Evolutionary conservation across 345 rosid species (phyloP), one percentile per base, ranked within the genome.

Genomic region (Balakata baccata): DNA sequence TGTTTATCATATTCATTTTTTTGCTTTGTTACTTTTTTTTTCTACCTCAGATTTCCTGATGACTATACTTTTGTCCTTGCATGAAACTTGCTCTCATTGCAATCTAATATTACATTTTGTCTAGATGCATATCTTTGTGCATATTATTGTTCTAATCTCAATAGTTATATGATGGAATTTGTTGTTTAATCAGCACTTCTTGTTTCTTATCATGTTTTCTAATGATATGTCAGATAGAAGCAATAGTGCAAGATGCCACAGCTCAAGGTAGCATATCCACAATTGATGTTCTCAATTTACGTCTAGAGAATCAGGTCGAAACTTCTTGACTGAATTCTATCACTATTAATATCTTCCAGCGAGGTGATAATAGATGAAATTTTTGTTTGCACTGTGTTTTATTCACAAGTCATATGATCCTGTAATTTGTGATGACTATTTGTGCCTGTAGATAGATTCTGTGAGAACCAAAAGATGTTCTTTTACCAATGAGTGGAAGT

Each of bases 261-360:
- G 93, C 92, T 56, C 87, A 85, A 54, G 99, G 98, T 39, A 74
- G 80, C 86, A 89, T 95, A 71, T 85, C 97, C 34, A 59, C 77
- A 64, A 72, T 88, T 61, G 89, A 84, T 59, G 97, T 91, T 59
- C 93, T 92, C 64, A 89, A 95, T 81, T 73, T 89, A 68, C 85
- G 72, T 68, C 73, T 92, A 68, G 98, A 89, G 80, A 85, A 73
- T 84, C 98, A 89, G 97, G 99, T 95, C 3, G 78, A 59, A 38
- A 57, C 67, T 85, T 72, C 58, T 59, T 2, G 64, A 3, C 23
- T 43, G 52, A 46, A n/a, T 20, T 7, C 29, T 17, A 25, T 25
- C n/a, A 38, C 34, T 22, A 23, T 29, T 58, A 29, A 45, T n/a
- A 9, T 47, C 18, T 47, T 29, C 37, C 10, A 71, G 38, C 56